phyloP scores from a whole-genome alignment of 129 eudicot species.

The Logfia minima region DNA sequence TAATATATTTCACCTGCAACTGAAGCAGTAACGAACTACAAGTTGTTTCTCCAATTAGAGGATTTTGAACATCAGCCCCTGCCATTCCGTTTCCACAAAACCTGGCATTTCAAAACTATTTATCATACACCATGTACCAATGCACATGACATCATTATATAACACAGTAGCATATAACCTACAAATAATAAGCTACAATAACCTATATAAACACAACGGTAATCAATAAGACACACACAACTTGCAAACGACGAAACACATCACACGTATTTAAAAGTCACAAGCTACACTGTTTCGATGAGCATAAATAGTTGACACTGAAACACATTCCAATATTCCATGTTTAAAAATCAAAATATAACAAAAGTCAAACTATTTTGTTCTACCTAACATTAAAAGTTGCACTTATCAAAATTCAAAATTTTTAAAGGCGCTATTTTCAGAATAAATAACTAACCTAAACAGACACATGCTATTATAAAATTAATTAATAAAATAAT shows the following conservation, averaged over 20 bases:
- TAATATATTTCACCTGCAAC: slow-evolving; percentile 56
- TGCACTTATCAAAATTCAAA: neutral
- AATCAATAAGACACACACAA: neutral
- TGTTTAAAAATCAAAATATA: neutral
- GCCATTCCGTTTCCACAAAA: slow-evolving; percentile 49
- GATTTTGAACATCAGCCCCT: slow-evolving; percentile 55
- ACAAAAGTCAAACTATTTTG: slow-evolving; percentile 1
- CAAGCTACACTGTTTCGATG: neutral
- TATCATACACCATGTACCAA: neutral
- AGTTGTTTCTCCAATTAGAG: slow-evolving; percentile 63
- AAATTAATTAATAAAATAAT: neutral
- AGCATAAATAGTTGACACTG: neutral
- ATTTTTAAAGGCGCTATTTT: neutral
- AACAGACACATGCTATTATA: neutral
- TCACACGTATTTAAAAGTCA: neutral
- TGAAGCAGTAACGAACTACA: slow-evolving; percentile 73
- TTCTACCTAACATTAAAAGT: neutral
- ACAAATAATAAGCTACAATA: neutral
- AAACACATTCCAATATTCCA: neutral
- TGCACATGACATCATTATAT: neutral
- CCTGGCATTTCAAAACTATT: slow-evolving; percentile 15
- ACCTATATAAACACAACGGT: neutral
- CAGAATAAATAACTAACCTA: neutral
- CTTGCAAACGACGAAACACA: neutral
- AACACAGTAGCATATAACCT: slow-evolving; percentile 4